Conservation (phyloP, 805 yeast genomes). For the Candida peoriensis region DNA sequence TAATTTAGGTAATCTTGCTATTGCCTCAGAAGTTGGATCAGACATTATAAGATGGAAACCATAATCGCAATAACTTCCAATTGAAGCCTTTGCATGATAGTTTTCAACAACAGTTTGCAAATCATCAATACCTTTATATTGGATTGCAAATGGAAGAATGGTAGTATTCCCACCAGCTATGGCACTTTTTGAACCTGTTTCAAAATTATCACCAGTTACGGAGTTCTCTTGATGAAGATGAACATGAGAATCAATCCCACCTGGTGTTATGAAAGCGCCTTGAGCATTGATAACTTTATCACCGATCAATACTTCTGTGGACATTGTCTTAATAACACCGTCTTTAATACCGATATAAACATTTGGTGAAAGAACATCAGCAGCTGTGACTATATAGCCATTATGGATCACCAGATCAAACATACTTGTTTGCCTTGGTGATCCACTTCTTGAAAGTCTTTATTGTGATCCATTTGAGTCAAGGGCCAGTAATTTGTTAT, state of each 20-base stretch:
- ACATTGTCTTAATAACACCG: conserved; percentile 34
- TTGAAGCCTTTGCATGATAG: conserved; percentile 27
- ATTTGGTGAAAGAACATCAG: conserved; percentile 29
- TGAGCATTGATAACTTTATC: conserved; percentile 36
- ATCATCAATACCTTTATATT: conserved; percentile 28
- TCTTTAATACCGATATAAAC: conserved; percentile 36
- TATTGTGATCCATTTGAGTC: too few species aligned
- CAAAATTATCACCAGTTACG: conserved; percentile 40
- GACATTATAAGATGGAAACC: conserved; percentile 43
- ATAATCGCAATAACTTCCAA: conserved; percentile 39
- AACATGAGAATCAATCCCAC: conserved; percentile 48
- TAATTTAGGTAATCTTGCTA: conserved; percentile 30
- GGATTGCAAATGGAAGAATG: conserved; percentile 42
- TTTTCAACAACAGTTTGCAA: conserved; percentile 27
- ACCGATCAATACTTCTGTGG: conserved; percentile 26
- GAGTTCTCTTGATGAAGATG: conserved; percentile 40
- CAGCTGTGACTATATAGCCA: conserved; percentile 28
- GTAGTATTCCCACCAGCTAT: conserved; percentile 49
- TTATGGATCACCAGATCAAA: conserved; percentile 25
- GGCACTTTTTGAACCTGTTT: conserved; percentile 39
- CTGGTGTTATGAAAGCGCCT: conserved; percentile 45
- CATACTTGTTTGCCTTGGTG: too few species aligned
- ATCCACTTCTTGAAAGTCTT: too few species aligned
- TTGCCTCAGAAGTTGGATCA: conserved; percentile 28
- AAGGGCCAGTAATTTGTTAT: too few species aligned